A percentile compares a stretch with the other conserved stretches of the same genome.
Evolutionary conservation across 108 stramenopile species (phyloP).

Genomic region (Licmophora abbreviata): DNA sequence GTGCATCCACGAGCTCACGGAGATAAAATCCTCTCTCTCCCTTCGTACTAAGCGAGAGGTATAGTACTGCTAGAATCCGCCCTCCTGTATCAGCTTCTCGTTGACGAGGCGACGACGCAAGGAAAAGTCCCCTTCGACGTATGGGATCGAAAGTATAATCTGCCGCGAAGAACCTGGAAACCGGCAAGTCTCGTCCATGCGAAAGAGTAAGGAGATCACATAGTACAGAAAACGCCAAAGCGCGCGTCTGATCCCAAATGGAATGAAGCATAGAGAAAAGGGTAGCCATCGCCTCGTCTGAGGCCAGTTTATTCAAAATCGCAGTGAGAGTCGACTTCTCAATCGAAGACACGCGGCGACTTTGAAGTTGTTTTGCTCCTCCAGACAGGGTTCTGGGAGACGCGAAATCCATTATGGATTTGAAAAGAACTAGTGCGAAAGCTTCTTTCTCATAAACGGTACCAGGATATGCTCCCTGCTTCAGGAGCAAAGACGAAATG

Average conservation of each 20-base stretch:
- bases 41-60: slow-evolving; percentile 1
- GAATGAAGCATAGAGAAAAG: slow-evolving; percentile 38
- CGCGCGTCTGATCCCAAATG: slow-evolving; percentile 45
- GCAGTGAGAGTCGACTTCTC: slow-evolving; percentile 11
- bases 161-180: slow-evolving; percentile 15
- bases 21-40: neutral
- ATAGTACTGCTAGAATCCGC: slow-evolving; percentile 33
- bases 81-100: slow-evolving; percentile 63
- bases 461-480: slow-evolving; percentile 41
- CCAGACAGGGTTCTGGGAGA: neutral
- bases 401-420: slow-evolving; percentile 24
- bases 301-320: slow-evolving; percentile 18
- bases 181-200: slow-evolving; percentile 7
- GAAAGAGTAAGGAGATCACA: slow-evolving; percentile 14
- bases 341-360: neutral
- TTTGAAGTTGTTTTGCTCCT: neutral
- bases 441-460: slow-evolving; percentile 42
- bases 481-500: slow-evolving; percentile 20
- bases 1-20: neutral
- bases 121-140: slow-evolving; percentile 24
- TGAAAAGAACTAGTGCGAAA: slow-evolving; percentile 24
- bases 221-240: slow-evolving; percentile 16
- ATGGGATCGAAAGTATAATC: too few species aligned
- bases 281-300: slow-evolving; percentile 24
- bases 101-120: slow-evolving; percentile 54